phyloP scores from a whole-genome alignment of 176 grass and related monocot species.

The Oryza brachyantha region DNA sequence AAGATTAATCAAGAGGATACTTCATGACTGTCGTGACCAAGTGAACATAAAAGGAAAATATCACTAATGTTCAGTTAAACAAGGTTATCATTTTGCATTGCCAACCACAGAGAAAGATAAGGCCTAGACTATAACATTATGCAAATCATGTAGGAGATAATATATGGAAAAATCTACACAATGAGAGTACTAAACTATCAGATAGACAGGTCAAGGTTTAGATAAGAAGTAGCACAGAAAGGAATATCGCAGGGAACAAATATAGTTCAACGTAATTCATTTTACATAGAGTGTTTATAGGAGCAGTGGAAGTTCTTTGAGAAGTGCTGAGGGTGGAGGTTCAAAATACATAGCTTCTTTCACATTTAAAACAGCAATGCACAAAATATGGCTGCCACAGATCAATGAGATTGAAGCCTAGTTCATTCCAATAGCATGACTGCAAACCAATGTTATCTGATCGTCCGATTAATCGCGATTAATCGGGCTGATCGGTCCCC shows the following conservation, averaged over 20 bases:
- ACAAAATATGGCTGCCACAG: background rate
- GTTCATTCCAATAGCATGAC: background rate
- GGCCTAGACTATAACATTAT: conserved; percentile 1
- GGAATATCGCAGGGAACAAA: background rate
- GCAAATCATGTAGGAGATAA: background rate
- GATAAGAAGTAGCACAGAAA: background rate
- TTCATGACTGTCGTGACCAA: background rate
- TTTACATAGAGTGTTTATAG: too few species aligned
- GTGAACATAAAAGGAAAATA: conserved; percentile 5
- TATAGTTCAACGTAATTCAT: too few species aligned
- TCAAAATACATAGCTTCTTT: background rate
- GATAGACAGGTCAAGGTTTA: background rate
- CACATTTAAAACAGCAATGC: background rate
- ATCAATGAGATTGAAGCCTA: background rate
- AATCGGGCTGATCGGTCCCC: too few species aligned
- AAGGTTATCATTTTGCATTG: background rate
- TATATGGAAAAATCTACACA: conserved; percentile 14
- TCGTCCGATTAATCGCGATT: too few species aligned
- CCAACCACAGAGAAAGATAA: conserved; percentile 9
- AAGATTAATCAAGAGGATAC: background rate
- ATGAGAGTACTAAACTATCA: background rate
- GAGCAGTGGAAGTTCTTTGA: too few species aligned
- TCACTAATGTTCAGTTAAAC: too few species aligned
- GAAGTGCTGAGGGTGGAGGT: background rate
- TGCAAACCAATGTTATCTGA: too few species aligned